These are phyloP conservation scores for Penicillium ucsense DNA, from an alignment of 495 filamentous ascomycete genomes.

Conservation along the genomic window DNA sequence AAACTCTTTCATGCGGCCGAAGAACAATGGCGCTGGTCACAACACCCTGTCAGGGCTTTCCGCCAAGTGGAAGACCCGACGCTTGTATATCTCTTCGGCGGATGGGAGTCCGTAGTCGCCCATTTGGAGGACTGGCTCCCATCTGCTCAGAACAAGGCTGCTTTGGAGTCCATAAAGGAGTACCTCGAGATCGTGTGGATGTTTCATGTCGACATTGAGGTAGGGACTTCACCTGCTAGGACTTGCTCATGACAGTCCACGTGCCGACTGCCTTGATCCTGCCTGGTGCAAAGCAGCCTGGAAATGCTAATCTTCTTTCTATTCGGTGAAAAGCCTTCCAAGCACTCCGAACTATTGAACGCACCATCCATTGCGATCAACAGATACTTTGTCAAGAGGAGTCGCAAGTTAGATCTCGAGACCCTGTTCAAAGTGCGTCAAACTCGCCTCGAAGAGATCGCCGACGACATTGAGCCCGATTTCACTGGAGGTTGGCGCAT, in stretches of 20 bases:
- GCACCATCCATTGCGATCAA: conserved; percentile 35
- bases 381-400: conserved; percentile 31
- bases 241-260: background rate
- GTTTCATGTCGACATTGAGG: conserved; percentile 26
- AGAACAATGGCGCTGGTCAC: conserved; percentile 29
- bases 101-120: conserved; percentile 38
- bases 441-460: conserved; percentile 15
- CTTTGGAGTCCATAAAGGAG: conserved; percentile 31
- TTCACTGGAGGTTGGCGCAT: conserved; percentile 40
- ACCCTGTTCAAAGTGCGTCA: conserved; percentile 20
- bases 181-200: conserved; percentile 32
- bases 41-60: conserved; percentile 23
- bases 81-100: conserved; percentile 38
- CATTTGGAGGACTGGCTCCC: conserved; percentile 40
- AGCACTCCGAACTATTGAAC: conserved; percentile 18
- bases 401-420: conserved; percentile 31
- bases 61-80: conserved; percentile 39
- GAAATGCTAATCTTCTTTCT: background rate
- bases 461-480: conserved; percentile 21
- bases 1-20: conserved; percentile 19
- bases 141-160: conserved; percentile 28
- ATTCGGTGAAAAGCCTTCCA: conserved; percentile 1
- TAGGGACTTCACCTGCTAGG: background rate
- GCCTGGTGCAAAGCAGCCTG: too few species aligned
- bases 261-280: too few species aligned